Evolutionary conservation across 2,329 filamentous ascomycete species (phyloP), one percentile per base, ranked within the genome.

Genomic region (Penicillium sp.): DNA sequence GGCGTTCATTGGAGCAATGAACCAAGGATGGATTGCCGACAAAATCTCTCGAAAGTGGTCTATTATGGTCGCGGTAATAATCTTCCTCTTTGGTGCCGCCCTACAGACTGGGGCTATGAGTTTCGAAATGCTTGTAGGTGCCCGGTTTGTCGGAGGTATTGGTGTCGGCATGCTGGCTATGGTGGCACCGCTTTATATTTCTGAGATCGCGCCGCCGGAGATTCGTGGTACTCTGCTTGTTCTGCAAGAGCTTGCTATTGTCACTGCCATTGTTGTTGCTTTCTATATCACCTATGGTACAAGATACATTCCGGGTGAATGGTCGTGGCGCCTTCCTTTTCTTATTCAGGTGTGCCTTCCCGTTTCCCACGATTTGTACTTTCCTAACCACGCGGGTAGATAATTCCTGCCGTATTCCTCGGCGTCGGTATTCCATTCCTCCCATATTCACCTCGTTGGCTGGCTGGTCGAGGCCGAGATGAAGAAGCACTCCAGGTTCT

Each of bases 201-300:
- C 68, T 7, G 69, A 73, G 49, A 43, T 74, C 6, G 67, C 73
- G 2, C 73, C 75, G 17, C 70, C 71, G 4, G 66, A 75, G 42
- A 66, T 75, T 44, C 68, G 74, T 48, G 74, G 62, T 8, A 63
- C 55, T 7, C 51, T 66, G 12, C 39, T 66, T 2, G 59, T 80
- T 2, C 67, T 82, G 4, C 77, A 82, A 56, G 74, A 79, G 49
- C 71, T 82, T 55, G 73, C 70, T 49, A 81, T 82, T 50, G 78
- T 80, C 13, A 67, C 74, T 21, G 79, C 81, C 78, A 55, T 63
- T 23, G 77, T 83, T 4, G 72, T 83, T 25, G 78, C 81, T 1
- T 85, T 78, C 64, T 85, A 80, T 78, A 81, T 82, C 38, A 81
- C 80, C 0, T 85, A 83, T 55, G 82, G 77, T 0, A 83, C 81